Evolutionary conservation across 2,329 filamentous ascomycete genomes (phyloP).

Genomic region (Didymella arachidicola): DNA sequence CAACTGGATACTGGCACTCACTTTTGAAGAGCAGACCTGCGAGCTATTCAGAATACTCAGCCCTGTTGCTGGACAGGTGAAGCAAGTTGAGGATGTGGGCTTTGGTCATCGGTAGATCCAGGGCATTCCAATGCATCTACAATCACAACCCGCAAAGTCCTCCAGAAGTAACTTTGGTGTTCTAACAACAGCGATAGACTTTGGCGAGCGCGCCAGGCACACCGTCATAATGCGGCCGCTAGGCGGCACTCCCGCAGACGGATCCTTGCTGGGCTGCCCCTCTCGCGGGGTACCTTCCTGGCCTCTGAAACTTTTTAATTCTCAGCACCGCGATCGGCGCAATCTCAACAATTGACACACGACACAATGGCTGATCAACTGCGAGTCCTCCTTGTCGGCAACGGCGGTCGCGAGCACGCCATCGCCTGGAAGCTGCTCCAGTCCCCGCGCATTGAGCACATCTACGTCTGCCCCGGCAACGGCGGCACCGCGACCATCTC

Average conservation of each 20-base stretch:
- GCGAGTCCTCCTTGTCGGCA: conserved; percentile 81
- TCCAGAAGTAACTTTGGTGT: not conserved
- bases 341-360: conserved; percentile 4
- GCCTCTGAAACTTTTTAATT: conserved; percentile 26
- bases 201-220: not conserved
- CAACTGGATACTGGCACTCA: not conserved
- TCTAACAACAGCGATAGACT: not conserved
- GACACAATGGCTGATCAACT: conserved; percentile 39
- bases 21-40: not conserved
- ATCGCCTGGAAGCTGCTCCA: conserved; percentile 93
- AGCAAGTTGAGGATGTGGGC: not conserved
- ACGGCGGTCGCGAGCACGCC: conserved; percentile 92
- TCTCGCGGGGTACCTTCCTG: conserved; percentile 16
- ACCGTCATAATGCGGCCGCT: conserved; percentile 5
- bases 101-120: not conserved
- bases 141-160: not conserved
- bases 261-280: conserved; percentile 11
- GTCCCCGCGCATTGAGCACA: conserved; percentile 78
- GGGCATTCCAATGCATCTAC: not conserved
- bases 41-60: not conserved
- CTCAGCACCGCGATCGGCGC: conserved; percentile 19
- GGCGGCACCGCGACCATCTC: conserved; percentile 71
- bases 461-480: conserved; percentile 77
- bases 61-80: not conserved
- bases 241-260: conserved; percentile 12